Evolutionary conservation across 192 early-diverging fungal genomes (phyloP), one percentile per base, ranked within the genome.

Genomic region (Linnemannia hyalina): DNA sequence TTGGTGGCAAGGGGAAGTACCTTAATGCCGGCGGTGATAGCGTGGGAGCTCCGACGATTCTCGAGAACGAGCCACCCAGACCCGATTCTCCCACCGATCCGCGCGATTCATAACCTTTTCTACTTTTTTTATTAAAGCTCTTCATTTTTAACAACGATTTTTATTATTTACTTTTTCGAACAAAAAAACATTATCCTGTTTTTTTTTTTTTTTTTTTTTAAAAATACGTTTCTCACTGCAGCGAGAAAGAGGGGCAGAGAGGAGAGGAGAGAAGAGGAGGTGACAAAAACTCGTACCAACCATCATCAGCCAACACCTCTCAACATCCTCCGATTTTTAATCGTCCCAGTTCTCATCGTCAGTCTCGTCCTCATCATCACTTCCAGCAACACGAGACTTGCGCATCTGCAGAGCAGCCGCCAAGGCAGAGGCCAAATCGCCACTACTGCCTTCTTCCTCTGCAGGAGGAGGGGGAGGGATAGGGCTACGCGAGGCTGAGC

Each of bases 271-370:
- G 7, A 8, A 40, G n/a, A 18, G 9, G n/a, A 26, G 7, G 49
- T 60, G 55, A n/a, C 55, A 26, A 60, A 60, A 60, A 15, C 22
- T n/a, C 20, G 35, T n/a, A 36, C 6, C 6, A 60, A 26, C 55
- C 16, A 22, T 0, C n/a, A 70, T 49, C 38, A 36, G 0, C 8
- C 4, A 0, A 26, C 42, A 60, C 22, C 22, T 49, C 20, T 71
- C 63, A 26, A 8, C 40, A 36, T 20, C 29, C 41, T 26, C 13
- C 20, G n/a, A 29, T 46, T 76, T 38, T 73, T 72, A 80, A 52
- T 85, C 78, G 65, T 85, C 83, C 83, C 83, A 85, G 75, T 85
- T 80, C 60, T 85, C 83, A 55, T 85, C 83, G 41, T 76, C 74
- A 13, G 74, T 72, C 52, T 85, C 83, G 23, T 85, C 83, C 20